Base-by-base conservation (phyloP, 345 rosid species). In the Nephelium lappaceum region DNA sequence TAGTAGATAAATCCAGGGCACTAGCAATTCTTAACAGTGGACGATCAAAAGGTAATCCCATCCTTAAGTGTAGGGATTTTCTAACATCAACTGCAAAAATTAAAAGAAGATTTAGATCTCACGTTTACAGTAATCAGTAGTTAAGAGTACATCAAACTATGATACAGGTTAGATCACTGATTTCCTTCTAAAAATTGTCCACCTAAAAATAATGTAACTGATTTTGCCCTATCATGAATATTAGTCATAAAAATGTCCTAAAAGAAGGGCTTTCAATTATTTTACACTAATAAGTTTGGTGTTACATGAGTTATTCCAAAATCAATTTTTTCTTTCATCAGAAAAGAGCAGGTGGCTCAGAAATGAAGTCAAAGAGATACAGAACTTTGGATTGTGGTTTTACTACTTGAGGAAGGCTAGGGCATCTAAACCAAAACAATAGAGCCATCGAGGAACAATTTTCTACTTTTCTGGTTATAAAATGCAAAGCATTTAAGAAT, bases 1-100 rank as follows among this genome's bases (percentile, higher is more conserved):
- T 42, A 43, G 49, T 65, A 80, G 87, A 88, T 72, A 89, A 77
- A 82, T 89, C 86, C 76, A 91, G 83, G 64, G 98, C 90, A 86
- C 92, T 95, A 77, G 95, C 92, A 83, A 89, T 86, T 83, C 98
- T 89, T 82, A 95, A 78, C 66, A 93, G 97, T 5, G 99, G 97
- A 23, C 96, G 95, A 83, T 95, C 95, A 66, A 89, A 83, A 25
- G 97, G 96, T 77, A 95, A 84, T 58, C 97, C 96, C 69, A 95
- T 87, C 86, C 98, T 90, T 77, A 73, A 69, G 79, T 93, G 98
- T 7, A 95, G 84, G 68, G 91, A 88, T 82, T 81, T 92, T 85
- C 99, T 90, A 69, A 91, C 77, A 81, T 90, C 91, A 66, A 92
- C 99, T 95, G 92, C 83, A 81, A 49, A 80, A 58, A 77, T 23